Conservation (phyloP, 106 monocot species). For the Apostasia ramifera region DNA sequence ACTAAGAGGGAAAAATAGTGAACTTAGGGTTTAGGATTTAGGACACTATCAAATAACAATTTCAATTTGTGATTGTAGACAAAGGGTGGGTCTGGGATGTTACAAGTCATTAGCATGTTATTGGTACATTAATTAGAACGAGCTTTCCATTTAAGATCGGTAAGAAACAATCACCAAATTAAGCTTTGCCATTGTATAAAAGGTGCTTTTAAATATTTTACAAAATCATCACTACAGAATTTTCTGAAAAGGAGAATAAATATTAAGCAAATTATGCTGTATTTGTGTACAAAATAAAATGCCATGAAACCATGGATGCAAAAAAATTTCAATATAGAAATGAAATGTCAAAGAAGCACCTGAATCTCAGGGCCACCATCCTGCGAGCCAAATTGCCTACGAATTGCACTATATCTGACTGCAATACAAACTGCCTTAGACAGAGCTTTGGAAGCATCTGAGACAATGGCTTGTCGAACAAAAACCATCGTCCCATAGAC, state of each 20-base stretch:
- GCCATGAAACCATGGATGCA: background rate
- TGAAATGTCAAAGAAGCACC: slow-evolving; percentile 24
- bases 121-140: too few relatives aligned
- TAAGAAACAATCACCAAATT: too few relatives aligned
- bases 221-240: too few relatives aligned
- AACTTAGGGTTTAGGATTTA: too few relatives aligned
- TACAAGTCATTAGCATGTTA: too few relatives aligned
- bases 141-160: too few relatives aligned
- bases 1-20: too few relatives aligned
- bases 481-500: slow-evolving; percentile 95
- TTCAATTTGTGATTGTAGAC: background rate
- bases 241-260: too few relatives aligned
- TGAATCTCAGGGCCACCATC: slow-evolving; percentile 74
- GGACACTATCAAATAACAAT: too few relatives aligned
- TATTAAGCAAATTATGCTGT: too few relatives aligned
- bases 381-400: slow-evolving; percentile 89
- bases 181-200: too few relatives aligned
- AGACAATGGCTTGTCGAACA: slow-evolving; percentile 86
- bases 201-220: too few relatives aligned
- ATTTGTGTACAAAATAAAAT: background rate
- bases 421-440: slow-evolving; percentile 95
- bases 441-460: slow-evolving; percentile 80
- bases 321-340: background rate
- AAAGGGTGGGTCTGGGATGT: background rate
- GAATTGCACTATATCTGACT: slow-evolving; percentile 77